phyloP scores from a whole-genome alignment of 208 protist species.

The Leishmania tropica region DNA sequence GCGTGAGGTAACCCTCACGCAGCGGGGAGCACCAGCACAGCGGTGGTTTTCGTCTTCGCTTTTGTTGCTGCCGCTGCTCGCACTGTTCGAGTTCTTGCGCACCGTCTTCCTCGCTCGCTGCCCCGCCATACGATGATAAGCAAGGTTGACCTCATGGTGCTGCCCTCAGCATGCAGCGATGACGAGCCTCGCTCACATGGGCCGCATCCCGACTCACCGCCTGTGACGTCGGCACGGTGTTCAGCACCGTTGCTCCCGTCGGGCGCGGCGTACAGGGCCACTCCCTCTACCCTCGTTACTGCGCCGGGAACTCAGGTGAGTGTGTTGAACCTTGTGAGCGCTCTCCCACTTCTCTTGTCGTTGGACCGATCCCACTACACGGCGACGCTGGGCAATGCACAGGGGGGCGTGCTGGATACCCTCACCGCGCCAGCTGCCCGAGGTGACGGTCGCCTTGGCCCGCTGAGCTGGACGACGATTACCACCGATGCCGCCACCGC shows the following conservation, averaged over 20 bases:
- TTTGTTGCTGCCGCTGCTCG: not conserved
- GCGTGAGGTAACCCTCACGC: not conserved
- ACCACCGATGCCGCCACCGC: conserved; percentile 17
- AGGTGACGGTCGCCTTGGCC: not conserved
- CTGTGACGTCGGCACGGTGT: not conserved
- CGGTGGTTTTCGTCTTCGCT: not conserved
- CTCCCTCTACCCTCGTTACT: not conserved
- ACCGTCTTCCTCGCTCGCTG: not conserved
- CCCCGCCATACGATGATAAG: not conserved
- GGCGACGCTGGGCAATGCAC: conserved; percentile 5
- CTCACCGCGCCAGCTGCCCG: not conserved
- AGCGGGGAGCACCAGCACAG: not conserved
- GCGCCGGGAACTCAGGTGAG: conserved; percentile 1
- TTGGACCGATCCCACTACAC: conserved; percentile 21
- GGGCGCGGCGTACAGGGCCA: not conserved
- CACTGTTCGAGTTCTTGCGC: not conserved
- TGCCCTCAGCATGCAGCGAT: not conserved
- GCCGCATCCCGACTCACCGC: not conserved
- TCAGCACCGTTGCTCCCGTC: not conserved
- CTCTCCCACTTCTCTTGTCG: conserved; percentile 30
- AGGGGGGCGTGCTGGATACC: not conserved
- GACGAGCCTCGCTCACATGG: not conserved
- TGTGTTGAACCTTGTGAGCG: conserved; percentile 26
- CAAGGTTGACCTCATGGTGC: not conserved
- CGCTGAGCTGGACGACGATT: not conserved